Conservation (phyloP, 805 yeast genomes). For the Teunomyces lycoperdinae region DNA sequence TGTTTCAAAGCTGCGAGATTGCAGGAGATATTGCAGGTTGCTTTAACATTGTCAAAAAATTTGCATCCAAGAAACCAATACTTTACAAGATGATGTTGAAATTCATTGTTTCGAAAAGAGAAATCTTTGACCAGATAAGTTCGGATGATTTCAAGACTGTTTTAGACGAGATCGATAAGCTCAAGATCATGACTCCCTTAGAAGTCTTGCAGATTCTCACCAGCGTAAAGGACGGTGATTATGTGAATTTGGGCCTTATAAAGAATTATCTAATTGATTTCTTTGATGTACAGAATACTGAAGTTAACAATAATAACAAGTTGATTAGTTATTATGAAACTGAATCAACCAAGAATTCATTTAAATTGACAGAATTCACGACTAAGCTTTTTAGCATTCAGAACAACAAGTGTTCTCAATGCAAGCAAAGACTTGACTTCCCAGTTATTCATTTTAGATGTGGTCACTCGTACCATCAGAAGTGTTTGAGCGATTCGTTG, state of each 20-base stretch:
- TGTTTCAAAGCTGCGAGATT: conserved; percentile 64
- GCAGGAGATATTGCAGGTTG: conserved; percentile 57
- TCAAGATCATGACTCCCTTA: conserved; percentile 62
- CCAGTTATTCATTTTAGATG: conserved; percentile 87
- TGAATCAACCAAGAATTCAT: conserved; percentile 59
- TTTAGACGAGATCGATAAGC: conserved; percentile 49
- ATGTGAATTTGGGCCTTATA: conserved; percentile 68
- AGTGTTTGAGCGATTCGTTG: conserved; percentile 60
- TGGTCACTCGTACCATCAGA: conserved; percentile 79
- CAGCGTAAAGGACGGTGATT: conserved; percentile 41
- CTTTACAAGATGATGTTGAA: conserved; percentile 64
- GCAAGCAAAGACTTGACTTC: conserved; percentile 62
- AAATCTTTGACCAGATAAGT: conserved; percentile 51
- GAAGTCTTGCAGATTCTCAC: conserved; percentile 74
- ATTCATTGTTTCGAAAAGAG: conserved; percentile 56
- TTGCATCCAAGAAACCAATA: conserved; percentile 62
- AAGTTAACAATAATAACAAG: conserved; percentile 64
- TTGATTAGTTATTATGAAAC: conserved; percentile 63
- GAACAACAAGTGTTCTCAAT: conserved; percentile 61
- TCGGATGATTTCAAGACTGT: conserved; percentile 47
- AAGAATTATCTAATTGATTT: conserved; percentile 64
- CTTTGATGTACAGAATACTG: conserved; percentile 57
- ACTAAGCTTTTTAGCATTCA: conserved; percentile 52
- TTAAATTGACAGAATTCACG: conserved; percentile 50
- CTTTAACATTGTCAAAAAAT: conserved; percentile 51